phyloP scores from a whole-genome alignment of 2,329 filamentous ascomycete species.

The Knoxdaviesia capensis region DNA sequence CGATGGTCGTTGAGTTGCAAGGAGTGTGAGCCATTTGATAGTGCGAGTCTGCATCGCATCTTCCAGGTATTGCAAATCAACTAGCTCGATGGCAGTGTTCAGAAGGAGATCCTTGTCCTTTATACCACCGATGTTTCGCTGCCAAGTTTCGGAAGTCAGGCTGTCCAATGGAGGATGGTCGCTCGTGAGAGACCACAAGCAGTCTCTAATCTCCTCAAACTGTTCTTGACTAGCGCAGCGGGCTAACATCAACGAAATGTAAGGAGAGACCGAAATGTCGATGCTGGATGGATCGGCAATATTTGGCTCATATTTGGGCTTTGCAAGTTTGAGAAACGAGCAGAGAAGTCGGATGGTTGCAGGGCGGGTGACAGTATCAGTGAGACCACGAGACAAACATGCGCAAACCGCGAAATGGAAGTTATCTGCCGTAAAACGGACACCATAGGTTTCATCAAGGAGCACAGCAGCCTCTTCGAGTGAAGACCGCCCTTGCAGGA shows the following conservation, averaged over 20 bases:
- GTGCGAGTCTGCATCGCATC: constrained; percentile 39
- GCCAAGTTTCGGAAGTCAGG: too few relatives aligned
- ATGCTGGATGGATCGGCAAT: constrained; percentile 5
- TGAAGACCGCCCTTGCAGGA: constrained; percentile 38
- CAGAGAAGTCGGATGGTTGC: constrained; percentile 39
- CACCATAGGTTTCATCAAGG: constrained; percentile 44
- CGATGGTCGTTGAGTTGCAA: constrained; percentile 31
- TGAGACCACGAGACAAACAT: constrained; percentile 41
- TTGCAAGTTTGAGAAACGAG: constrained; percentile 24
- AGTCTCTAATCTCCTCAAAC: constrained; percentile 39
- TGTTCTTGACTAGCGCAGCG: constrained; percentile 22
- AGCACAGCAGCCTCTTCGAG: constrained; percentile 41
- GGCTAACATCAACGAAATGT: constrained; percentile 38
- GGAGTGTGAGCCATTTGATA: constrained; percentile 36
- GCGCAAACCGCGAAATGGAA: constrained; percentile 50
- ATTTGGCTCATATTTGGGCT: constrained; percentile 22
- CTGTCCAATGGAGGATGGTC: too few relatives aligned
- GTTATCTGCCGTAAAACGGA: constrained; percentile 41
- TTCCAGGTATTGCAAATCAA: constrained; percentile 46
- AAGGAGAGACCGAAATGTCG: constrained; percentile 22
- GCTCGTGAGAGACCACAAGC: constrained; percentile 24
- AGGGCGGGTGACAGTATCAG: constrained; percentile 37
- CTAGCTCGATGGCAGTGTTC: constrained; percentile 40
- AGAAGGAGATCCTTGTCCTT: constrained; percentile 42
- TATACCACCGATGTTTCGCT: constrained; percentile 11